Percentiles rank a stretch among this genome's conserved stretches.
Conservation (phyloP, 2,329 filamentous ascomycete species). For the Fusarium phyllophilum region DNA sequence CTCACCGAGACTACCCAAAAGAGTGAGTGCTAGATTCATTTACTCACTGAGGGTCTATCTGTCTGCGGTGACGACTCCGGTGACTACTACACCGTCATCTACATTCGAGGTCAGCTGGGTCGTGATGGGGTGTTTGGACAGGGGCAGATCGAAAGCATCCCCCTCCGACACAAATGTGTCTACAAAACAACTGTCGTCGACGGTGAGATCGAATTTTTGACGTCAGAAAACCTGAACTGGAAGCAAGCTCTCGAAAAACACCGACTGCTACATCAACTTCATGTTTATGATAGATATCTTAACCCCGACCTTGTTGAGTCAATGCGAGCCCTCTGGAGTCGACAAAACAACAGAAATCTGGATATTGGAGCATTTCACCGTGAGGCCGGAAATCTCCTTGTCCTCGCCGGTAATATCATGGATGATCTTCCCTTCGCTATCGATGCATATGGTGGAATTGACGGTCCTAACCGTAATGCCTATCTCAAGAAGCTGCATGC, state of each 20-base stretch:
- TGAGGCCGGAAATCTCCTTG: background rate
- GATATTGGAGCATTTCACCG: background rate
- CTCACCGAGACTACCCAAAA: background rate
- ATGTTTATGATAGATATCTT: conserved; percentile 8
- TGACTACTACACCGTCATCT: conserved; percentile 12
- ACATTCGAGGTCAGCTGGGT: conserved; percentile 4
- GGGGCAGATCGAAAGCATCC: background rate
- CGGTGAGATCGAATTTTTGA: background rate
- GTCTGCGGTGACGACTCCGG: background rate
- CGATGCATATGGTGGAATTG: background rate
- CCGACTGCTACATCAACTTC: background rate
- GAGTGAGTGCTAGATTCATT: background rate
- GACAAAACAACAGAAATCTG: background rate
- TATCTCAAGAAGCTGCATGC: background rate
- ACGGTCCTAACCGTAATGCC: background rate
- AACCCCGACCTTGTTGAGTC: background rate
- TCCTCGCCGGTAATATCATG: background rate
- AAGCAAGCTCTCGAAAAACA: background rate
- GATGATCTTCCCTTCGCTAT: background rate
- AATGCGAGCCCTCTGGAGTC: background rate
- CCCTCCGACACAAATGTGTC: conserved; percentile 15
- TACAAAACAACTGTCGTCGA: background rate
- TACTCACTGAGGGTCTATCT: background rate
- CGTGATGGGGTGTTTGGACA: background rate
- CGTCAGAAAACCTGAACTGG: background rate